phyloP scores from a whole-genome alignment of 1,139 yeast genomes.

The Yamadazyma jaroonii region DNA sequence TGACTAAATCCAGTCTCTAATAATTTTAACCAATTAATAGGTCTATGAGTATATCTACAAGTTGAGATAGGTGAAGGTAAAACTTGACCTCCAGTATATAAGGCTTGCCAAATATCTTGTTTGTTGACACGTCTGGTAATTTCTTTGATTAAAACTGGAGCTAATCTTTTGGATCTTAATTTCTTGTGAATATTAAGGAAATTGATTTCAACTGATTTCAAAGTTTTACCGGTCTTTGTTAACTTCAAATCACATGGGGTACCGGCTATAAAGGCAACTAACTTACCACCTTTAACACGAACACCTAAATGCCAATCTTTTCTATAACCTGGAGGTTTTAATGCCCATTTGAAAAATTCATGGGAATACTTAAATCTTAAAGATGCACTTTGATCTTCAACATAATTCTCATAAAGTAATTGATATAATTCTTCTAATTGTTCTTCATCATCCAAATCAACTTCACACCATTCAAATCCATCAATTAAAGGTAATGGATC shows the following conservation, averaged over 20 bases:
- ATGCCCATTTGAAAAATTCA: conserved; percentile 87
- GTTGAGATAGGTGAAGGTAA: conserved; percentile 92
- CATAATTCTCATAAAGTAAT: conserved; percentile 82
- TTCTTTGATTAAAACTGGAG: conserved; percentile 92
- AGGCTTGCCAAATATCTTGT: conserved; percentile 89
- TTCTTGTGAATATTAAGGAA: conserved; percentile 93
- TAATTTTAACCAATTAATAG: conserved; percentile 86
- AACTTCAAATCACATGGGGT: conserved; percentile 74
- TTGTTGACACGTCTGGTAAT: conserved; percentile 90
- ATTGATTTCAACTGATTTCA: conserved; percentile 84
- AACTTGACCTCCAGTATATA: conserved; percentile 89
- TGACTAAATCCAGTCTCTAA: conserved; percentile 87
- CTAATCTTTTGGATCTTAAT: conserved; percentile 85
- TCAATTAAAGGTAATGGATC: conserved; percentile 67
- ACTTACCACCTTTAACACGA: conserved; percentile 68
- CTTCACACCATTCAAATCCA: conserved; percentile 86
- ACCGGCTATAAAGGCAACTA: conserved; percentile 91
- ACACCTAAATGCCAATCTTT: conserved; percentile 94
- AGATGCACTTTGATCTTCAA: conserved; percentile 89
- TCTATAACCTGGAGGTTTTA: conserved; percentile 91
- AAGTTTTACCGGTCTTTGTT: conserved; percentile 43
- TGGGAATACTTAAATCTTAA: conserved; percentile 88
- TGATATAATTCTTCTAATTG: conserved; percentile 76
- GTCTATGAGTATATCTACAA: conserved; percentile 91
- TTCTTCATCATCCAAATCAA: conserved; percentile 59